Evolutionary conservation across 116 monocot species (phyloP), one percentile per base, ranked within the genome.

Genomic region (Papilionanthe hybrid): DNA sequence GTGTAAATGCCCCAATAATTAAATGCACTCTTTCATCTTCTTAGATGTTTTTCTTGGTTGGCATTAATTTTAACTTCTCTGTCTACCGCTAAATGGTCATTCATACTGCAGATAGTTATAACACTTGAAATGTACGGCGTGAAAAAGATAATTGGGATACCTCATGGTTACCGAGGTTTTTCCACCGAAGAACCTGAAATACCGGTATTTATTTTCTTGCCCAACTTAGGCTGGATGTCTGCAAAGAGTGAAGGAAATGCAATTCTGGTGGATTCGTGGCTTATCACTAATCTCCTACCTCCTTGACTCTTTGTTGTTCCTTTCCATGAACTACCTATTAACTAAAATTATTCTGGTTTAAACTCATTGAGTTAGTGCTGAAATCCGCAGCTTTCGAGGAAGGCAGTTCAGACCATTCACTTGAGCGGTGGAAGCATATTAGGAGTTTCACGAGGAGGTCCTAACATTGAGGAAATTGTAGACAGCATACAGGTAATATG

Each of bases 91-190:
- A 71, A 37, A 71, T 37, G 15, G 17, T 71, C 71, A 37, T 73
- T 73, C 18, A 7, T 73, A 1, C 17, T 84, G 78, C 87, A 91
- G 91, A 89, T 91, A 78, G 89, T 91, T 43, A 85, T 91, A 68
- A 91, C 91, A 17, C 89, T 91, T 81, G 91, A 91, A 55, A 91
- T 81, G 45, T 89, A 91, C 81, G 91, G 91, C 10, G 91, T 91
- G 10, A 89, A 91, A 79, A 91, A 83, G 23, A 87, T 91, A 66
- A 85, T 89, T n/a, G 91, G 91, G 19, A 87, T 91, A 42, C 89
- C 83, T 48, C 89, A 87, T 75, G 91, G 91, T 45, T 91, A 83
- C 75, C 82, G 88, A 72, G 91, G 91, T 18, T 90, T 93, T 81
- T 85, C 82, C 57, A 80, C 79, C 19, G 82, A 89, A 15, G 82